Base-by-base conservation (phyloP, 129 eudicot species). In the Silybum marianum region DNA sequence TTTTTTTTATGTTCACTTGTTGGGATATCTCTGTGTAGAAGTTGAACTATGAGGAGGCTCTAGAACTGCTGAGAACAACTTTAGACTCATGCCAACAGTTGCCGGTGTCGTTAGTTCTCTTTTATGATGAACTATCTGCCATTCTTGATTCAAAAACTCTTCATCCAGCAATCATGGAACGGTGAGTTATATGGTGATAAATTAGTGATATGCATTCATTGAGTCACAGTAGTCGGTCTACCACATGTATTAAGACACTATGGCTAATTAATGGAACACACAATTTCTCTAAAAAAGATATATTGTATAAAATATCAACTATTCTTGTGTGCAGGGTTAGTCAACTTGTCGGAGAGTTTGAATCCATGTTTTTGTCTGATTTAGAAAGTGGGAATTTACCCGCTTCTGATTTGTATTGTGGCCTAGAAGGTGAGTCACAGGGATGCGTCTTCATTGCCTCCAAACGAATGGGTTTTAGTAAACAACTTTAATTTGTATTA, bases 341-440 rank as follows among this genome's bases (percentile, higher is more conserved):
- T 65, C 92, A 89, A 54, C 96, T 90, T 81, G 90, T 90, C 19
- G 90, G 91, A 74, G 97, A 90, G 39, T 93, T 93, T 84, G 97
- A 93, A 83, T 89, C 96, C n/a, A 86, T 63, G 79, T 93, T 87
- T 79, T 73, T 90, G 66, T 84, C 86, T 38, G 97, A 93, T 73
- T 76, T 93, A 22, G 91, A 82, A 80, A 80, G 72, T 85, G 96
- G 96, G 40, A 80, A 78, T 71, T 58, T 93, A 71, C 79, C 85
- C 60, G 85, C 21, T 66, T 83, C 86, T 81, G 90, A 81, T 73
- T 86, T 73, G 44, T 79, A 89, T 82, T 83, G 84, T 86, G 94
- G 87, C 25, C 87, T 92, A 78, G 94, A 92, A 85, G 97, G 97
- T 90, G 85, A 81, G 82, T 69, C 66, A 39, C 40, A 36, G 46